phyloP scores from a whole-genome alignment of 176 grass and related monocot genomes.

The Triticum urartu region DNA sequence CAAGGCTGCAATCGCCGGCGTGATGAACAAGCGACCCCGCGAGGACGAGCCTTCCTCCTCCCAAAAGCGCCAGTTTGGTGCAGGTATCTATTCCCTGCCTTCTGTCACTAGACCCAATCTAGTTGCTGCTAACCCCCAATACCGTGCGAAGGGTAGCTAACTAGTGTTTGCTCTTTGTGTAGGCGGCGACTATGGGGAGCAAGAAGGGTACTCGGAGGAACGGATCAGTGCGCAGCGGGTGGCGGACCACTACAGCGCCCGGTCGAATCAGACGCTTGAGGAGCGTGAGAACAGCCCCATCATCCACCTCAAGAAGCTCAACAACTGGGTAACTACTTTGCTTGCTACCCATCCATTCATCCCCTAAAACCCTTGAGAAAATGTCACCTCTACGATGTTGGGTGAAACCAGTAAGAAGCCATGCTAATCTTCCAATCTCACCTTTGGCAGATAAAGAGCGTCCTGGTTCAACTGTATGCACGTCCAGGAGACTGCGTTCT shows the following conservation, averaged over 20 bases:
- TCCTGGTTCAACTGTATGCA: slow-evolving; percentile 79
- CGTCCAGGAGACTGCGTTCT: slow-evolving; percentile 77
- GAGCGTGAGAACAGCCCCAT: slow-evolving; percentile 94
- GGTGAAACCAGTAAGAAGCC: neutral
- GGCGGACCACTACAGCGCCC: slow-evolving; percentile 94
- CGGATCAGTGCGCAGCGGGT: slow-evolving; percentile 48
- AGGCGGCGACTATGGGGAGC: slow-evolving; percentile 18
- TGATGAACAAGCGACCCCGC: slow-evolving; percentile 52
- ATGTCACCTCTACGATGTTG: neutral
- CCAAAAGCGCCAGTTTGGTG: slow-evolving; percentile 42
- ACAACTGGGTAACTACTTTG: slow-evolving; percentile 72
- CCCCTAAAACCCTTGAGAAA: neutral
- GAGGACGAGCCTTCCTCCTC: slow-evolving; percentile 37
- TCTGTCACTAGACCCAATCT: neutral
- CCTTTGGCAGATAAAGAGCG: slow-evolving; percentile 78
- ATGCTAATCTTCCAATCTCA: neutral
- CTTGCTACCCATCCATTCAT: neutral
- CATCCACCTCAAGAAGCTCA: slow-evolving; percentile 98
- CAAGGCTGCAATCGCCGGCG: neutral
- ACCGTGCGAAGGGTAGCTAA: neutral
- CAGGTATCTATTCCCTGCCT: slow-evolving; percentile 15
- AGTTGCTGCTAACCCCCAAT: neutral
- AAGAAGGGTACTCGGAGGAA: slow-evolving; percentile 44
- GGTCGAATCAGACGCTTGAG: slow-evolving; percentile 98
- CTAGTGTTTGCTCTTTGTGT: slow-evolving; percentile 18